Evolutionary conservation across 2,329 filamentous ascomycete species (phyloP).

Genomic region (Aspergillus amoenus): DNA sequence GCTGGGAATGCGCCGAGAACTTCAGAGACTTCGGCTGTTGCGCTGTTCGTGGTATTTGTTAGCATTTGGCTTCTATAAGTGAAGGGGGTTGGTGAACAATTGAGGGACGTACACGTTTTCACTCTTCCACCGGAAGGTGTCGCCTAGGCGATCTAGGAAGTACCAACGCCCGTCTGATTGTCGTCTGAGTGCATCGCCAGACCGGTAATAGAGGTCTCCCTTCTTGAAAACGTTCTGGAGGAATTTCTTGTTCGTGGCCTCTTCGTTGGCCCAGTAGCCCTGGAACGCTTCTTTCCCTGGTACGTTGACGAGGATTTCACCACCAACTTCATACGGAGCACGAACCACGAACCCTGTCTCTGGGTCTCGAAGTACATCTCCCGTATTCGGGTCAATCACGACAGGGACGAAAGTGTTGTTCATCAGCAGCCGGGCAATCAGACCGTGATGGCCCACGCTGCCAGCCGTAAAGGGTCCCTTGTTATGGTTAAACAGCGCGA

Average conservation of each 20-base stretch:
- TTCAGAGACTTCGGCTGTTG: slow-evolving; percentile 66
- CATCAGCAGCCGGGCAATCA: slow-evolving; percentile 55
- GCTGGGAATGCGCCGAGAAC: slow-evolving; percentile 60
- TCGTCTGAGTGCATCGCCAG: slow-evolving; percentile 64
- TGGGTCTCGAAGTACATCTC: slow-evolving; percentile 64
- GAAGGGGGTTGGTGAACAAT: not conserved
- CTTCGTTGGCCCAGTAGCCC: slow-evolving; percentile 68
- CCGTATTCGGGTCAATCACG: slow-evolving; percentile 66
- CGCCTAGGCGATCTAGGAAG: slow-evolving; percentile 69
- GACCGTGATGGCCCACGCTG: slow-evolving; percentile 70
- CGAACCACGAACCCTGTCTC: slow-evolving; percentile 67
- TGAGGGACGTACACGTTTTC: slow-evolving; percentile 58
- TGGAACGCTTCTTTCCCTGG: slow-evolving; percentile 60
- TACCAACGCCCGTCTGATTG: slow-evolving; percentile 66
- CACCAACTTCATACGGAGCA: slow-evolving; percentile 64
- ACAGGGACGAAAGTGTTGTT: slow-evolving; percentile 64
- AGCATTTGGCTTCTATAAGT: not conserved
- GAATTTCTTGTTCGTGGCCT: slow-evolving; percentile 67
- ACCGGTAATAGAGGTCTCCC: slow-evolving; percentile 68
- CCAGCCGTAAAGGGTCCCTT: slow-evolving; percentile 62
- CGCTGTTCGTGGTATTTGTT: slow-evolving; percentile 16
- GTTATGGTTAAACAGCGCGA: slow-evolving; percentile 61
- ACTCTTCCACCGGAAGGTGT: slow-evolving; percentile 74
- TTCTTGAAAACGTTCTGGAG: slow-evolving; percentile 63
- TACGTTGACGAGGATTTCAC: slow-evolving; percentile 71